Conservation (phyloP, 1,284 basidiomycete species). For the Trichosporon coremiiforme region DNA sequence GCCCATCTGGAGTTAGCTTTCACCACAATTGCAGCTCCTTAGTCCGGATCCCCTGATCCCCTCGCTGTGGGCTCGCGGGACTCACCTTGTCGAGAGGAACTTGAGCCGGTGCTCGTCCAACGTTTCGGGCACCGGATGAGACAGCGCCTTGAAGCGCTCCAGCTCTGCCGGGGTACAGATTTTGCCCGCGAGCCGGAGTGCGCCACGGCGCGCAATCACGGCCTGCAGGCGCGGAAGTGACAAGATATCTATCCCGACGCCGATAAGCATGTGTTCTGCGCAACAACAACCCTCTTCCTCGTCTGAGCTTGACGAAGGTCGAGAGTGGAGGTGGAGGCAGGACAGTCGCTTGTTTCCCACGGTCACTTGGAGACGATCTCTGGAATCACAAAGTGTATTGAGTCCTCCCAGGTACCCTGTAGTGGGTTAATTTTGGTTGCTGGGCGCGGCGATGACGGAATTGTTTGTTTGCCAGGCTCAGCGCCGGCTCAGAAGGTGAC, state of each 20-base stretch:
- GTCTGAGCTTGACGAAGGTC: background rate
- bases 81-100: slow-evolving; percentile 13
- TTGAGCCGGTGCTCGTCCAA: slow-evolving; percentile 19
- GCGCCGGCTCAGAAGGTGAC: background rate
- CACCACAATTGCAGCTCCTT: background rate
- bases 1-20: slow-evolving; percentile 65
- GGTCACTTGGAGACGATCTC: background rate
- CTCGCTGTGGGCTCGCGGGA: background rate
- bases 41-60: background rate
- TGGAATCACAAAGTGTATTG: background rate
- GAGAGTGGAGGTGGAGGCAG: slow-evolving; percentile 4
- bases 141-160: slow-evolving; percentile 25
- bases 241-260: slow-evolving; percentile 77
- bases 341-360: background rate
- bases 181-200: slow-evolving; percentile 62
- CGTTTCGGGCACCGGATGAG: slow-evolving; percentile 20
- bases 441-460: background rate
- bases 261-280: slow-evolving; percentile 60
- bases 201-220: slow-evolving; percentile 62
- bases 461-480: background rate
- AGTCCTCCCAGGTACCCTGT: background rate
- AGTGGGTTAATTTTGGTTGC: background rate
- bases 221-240: slow-evolving; percentile 67
- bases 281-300: background rate
- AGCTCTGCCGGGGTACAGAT: slow-evolving; percentile 62